These are phyloP conservation scores for Lycium barbarum DNA, from an alignment of 257 asterid species.

Conservation along the genomic window DNA sequence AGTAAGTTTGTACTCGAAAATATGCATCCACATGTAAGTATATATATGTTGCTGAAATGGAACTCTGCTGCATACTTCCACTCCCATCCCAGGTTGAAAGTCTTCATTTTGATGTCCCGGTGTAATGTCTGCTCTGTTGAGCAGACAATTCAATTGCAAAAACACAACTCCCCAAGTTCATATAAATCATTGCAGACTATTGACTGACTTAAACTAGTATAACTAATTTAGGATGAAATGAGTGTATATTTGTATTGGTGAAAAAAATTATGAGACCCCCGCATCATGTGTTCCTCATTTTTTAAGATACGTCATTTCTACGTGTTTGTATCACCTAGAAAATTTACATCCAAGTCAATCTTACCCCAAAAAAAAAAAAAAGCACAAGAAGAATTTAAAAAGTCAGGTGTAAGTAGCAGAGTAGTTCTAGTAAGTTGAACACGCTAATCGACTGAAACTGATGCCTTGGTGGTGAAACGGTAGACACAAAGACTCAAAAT, in stretches of 20 bases:
- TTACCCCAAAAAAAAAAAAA: not conserved
- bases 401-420: not conserved
- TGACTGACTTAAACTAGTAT: conserved; percentile 4
- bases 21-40: not conserved
- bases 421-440: not conserved
- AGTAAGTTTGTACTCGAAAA: not conserved
- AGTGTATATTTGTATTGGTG: not conserved
- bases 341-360: not conserved
- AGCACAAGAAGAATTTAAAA: not conserved
- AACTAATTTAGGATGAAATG: conserved; percentile 3
- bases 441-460: not conserved
- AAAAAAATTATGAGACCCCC: not conserved
- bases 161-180: conserved; percentile 5
- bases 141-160: conserved; percentile 5
- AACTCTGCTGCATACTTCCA: conserved; percentile 16
- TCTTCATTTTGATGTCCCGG: conserved; percentile 1
- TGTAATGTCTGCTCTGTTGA: not conserved
- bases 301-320: not conserved
- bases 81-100: not conserved
- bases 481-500: no score
- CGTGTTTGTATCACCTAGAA: not conserved
- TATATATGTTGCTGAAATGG: not conserved
- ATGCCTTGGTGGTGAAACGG: no score
- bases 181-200: not conserved
- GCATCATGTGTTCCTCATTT: not conserved